phyloP scores from a whole-genome alignment of 176 grass and related monocot genomes.

The Avena eriantha region DNA sequence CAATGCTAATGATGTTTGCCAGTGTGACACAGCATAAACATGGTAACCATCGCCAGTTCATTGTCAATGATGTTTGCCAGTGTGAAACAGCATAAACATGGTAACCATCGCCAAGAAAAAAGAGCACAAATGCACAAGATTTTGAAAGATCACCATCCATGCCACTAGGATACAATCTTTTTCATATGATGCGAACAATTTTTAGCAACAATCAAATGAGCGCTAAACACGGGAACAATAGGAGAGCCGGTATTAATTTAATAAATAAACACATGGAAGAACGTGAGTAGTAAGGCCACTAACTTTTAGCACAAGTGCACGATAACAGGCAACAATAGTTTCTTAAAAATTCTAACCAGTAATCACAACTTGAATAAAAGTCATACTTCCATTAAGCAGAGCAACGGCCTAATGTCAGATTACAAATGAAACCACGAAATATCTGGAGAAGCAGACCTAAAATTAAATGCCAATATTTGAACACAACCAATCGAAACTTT shows the following conservation, averaged over 20 bases:
- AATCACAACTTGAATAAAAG: not conserved
- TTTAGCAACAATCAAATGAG: not conserved
- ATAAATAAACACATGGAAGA: not conserved
- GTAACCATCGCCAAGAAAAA: not conserved
- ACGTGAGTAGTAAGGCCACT: not conserved
- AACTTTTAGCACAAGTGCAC: not conserved
- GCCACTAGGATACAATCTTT: not conserved
- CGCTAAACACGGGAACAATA: not conserved
- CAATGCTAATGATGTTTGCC: not conserved
- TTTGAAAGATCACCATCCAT: not conserved
- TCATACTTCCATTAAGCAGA: not conserved
- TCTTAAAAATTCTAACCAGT: not conserved
- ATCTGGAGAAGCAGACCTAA: not conserved
- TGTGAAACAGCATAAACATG: not conserved
- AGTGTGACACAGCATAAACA: not conserved
- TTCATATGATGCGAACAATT: not conserved
- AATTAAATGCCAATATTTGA: not conserved
- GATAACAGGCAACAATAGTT: not conserved
- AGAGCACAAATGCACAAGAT: not conserved
- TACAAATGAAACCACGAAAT: not conserved
- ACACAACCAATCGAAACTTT: not conserved
- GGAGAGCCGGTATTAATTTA: not conserved
- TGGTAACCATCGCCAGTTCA: not conserved
- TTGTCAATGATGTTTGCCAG: not conserved
- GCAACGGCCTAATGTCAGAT: not conserved